Evolutionary conservation across 371 early-diverging fungal species (phyloP).

Genomic region (Circinella minor): DNA sequence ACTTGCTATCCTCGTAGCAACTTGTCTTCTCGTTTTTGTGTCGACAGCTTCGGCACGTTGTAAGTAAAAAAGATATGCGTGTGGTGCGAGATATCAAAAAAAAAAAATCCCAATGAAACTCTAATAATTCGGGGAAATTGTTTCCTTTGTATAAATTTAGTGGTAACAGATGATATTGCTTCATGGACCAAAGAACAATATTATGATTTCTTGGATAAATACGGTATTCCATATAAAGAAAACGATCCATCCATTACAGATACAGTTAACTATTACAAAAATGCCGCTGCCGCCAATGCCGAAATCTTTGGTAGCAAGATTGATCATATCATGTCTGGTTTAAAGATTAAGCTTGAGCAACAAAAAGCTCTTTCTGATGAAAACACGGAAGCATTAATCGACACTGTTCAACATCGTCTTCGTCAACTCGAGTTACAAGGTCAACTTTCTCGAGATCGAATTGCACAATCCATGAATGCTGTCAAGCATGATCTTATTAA

Average conservation of each 20-base stretch:
- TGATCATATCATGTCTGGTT: constrained; percentile 32
- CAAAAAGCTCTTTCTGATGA: constrained; percentile 31
- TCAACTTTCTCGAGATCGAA: constrained; percentile 41
- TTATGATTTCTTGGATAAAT: constrained; percentile 36
- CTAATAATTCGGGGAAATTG: too few species aligned
- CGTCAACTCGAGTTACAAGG: constrained; percentile 46
- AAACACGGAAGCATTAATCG: constrained; percentile 26
- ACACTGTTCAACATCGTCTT: constrained; percentile 36
- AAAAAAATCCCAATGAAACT: too few species aligned
- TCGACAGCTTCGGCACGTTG: constrained; percentile 8
- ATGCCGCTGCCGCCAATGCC: constrained; percentile 37
- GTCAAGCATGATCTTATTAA: constrained; percentile 31
- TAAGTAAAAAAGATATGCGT: not conserved
- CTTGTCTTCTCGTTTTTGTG: not conserved
- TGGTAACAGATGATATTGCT: constrained; percentile 19
- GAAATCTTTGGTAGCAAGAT: constrained; percentile 37
- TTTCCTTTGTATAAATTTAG: not conserved
- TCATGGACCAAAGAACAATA: constrained; percentile 42
- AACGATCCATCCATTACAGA: constrained; percentile 27
- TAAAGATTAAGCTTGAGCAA: constrained; percentile 38
- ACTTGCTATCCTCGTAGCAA: constrained; percentile 2
- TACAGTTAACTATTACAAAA: constrained; percentile 41
- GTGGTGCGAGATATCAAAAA: too few species aligned
- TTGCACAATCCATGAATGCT: constrained; percentile 35
- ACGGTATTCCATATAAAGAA: constrained; percentile 38